These are phyloP conservation scores for Physcia stellaris DNA, from an alignment of 495 filamentous ascomycete genomes.

Conservation along the genomic window DNA sequence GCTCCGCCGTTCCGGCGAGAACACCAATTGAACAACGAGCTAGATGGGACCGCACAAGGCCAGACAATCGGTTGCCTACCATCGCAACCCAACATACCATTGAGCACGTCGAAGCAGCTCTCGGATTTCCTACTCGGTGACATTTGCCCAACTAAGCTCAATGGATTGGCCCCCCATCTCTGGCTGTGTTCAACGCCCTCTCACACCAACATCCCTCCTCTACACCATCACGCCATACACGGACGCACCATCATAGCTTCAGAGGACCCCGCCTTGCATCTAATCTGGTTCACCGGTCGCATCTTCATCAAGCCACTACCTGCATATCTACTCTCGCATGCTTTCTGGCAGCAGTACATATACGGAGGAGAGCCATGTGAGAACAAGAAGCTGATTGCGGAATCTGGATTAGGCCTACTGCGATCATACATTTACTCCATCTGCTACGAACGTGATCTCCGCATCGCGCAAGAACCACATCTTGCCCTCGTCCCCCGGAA, in stretches of 20 bases:
- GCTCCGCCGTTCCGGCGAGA: not conserved
- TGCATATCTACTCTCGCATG: conserved; percentile 27
- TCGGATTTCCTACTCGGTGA: conserved; percentile 4
- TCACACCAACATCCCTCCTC: conserved; percentile 16
- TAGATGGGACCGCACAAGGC: not conserved
- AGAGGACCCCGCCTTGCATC: conserved; percentile 37
- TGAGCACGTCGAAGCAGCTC: not conserved
- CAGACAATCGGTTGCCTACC: not conserved
- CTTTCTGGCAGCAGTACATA: conserved; percentile 32
- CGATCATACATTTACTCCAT: conserved; percentile 25
- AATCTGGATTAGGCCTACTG: conserved; percentile 25
- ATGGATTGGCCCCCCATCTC: conserved; percentile 12
- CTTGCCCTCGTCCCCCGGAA: too few species aligned
- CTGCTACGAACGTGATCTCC: conserved; percentile 22
- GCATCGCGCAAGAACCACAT: conserved; percentile 18
- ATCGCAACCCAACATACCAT: conserved; percentile 4
- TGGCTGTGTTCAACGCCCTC: conserved; percentile 23
- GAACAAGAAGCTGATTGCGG: not conserved
- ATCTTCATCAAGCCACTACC: conserved; percentile 47
- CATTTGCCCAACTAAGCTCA: conserved; percentile 6
- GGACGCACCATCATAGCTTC: conserved; percentile 30
- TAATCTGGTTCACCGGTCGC: conserved; percentile 35
- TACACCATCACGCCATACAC: conserved; percentile 27
- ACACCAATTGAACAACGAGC: not conserved
- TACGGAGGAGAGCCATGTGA: not conserved